Evolutionary conservation across 2,329 filamentous ascomycete species (phyloP).

Genomic region (Aspergillus udagawae): DNA sequence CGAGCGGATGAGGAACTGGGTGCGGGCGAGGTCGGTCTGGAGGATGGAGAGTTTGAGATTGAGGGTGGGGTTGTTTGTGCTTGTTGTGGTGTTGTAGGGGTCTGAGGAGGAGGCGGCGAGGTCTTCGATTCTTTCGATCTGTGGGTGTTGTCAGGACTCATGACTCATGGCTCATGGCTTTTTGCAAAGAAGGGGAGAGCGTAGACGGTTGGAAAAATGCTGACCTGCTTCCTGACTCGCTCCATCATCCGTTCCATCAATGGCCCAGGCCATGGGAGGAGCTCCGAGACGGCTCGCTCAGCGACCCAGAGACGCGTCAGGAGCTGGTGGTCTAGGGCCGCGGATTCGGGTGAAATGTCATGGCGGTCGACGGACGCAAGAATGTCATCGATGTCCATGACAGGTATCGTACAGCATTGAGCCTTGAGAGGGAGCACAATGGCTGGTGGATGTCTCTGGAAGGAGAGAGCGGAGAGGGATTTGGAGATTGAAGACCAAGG

Average conservation of each 20-base stretch:
- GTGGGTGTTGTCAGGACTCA: not conserved
- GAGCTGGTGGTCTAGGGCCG: constrained; percentile 69
- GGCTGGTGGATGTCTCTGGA: not conserved
- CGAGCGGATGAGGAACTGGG: constrained; percentile 83
- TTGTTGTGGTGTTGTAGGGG: constrained; percentile 54
- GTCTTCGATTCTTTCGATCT: constrained; percentile 67
- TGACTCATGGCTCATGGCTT: too few species aligned
- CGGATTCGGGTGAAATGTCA: constrained; percentile 39
- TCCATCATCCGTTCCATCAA: constrained; percentile 80
- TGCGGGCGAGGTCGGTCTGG: constrained; percentile 92
- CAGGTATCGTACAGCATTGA: constrained; percentile 1
- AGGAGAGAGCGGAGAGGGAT: not conserved
- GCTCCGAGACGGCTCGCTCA: constrained; percentile 81
- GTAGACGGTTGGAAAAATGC: not conserved
- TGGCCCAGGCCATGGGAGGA: constrained; percentile 72
- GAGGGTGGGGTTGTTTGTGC: constrained; percentile 80
- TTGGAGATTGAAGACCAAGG: constrained; percentile 4
- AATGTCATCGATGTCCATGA: constrained; percentile 78
- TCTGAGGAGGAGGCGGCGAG: constrained; percentile 42
- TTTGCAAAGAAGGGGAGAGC: too few species aligned
- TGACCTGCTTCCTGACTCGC: constrained; percentile 60
- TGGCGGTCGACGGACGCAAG: constrained; percentile 67
- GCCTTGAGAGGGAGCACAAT: not conserved
- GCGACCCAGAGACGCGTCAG: constrained; percentile 91
- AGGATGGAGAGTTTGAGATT: constrained; percentile 93